Evolutionary conservation across 306 rosid genomes (phyloP).

Genomic region (Macrotyloma uniflorum): DNA sequence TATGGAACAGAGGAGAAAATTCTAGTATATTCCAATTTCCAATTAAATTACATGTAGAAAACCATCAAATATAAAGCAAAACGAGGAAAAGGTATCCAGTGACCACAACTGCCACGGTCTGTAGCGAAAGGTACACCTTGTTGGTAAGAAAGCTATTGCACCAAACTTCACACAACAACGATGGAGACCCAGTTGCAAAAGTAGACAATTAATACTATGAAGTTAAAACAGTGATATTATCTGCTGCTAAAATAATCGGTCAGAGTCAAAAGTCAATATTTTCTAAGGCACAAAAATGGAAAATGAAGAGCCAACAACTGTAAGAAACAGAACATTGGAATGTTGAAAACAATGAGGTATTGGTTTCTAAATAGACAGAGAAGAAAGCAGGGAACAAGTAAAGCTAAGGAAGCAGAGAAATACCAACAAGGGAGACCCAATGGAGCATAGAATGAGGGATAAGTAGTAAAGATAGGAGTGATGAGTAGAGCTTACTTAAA

Average conservation of each 20-base stretch:
- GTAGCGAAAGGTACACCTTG: too few species aligned
- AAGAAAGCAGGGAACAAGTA: background rate
- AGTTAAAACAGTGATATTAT: too few species aligned
- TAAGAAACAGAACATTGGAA: background rate
- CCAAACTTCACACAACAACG: too few species aligned
- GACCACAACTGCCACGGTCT: too few species aligned
- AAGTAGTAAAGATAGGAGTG: background rate
- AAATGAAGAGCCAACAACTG: constrained; percentile 10
- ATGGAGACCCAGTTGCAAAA: too few species aligned
- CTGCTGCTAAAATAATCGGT: background rate
- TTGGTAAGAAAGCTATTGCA: too few species aligned
- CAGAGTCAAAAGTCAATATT: background rate
- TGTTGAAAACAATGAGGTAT: constrained; percentile 15
- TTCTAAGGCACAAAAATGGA: background rate
- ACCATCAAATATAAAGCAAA: too few species aligned
- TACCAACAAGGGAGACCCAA: background rate
- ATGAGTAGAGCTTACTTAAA: background rate
- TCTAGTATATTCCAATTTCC: too few species aligned
- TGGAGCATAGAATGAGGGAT: background rate
- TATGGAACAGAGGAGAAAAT: too few species aligned
- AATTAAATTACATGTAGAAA: too few species aligned
- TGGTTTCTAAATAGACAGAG: constrained; percentile 24
- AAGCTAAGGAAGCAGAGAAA: background rate
- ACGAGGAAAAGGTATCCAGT: too few species aligned
- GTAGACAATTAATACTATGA: too few species aligned